Base-by-base conservation (phyloP, 352 stramenopile species). In the Globisporangium orthogonon region DNA sequence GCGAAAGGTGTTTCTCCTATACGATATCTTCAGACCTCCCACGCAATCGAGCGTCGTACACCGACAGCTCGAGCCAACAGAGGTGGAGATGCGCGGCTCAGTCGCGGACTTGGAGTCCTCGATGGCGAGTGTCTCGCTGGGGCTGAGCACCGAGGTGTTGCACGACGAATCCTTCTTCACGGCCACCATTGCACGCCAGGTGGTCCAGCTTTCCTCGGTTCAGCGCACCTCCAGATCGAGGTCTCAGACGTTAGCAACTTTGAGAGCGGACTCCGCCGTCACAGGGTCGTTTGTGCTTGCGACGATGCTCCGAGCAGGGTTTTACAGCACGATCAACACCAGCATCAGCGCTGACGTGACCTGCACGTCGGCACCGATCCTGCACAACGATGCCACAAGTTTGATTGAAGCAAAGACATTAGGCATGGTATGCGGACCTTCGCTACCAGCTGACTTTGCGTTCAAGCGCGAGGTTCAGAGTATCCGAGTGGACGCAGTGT, bases 1-100 rank as follows among this genome's bases (percentile, higher is more conserved):
- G 17, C 45, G 30, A 6, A 17, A 29, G 18, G 30, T 64, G n/a
- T n/a, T 41, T 23, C 35, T 64, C 14, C 17, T 54, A 18, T 56
- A 56, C 31, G 52, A 64, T 13, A 50, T 33, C 37, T 46, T 56
- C 31, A 49, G 18, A 6, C 15, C 2, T 9, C 45, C 51, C 28
- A 29, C n/a, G 10, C 31, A 52, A 5, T 23, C 52, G 15, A 52
- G 31, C 9, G 58, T 60, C 37, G 33, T 64, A 7, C 39, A 54
- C 41, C 46, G 45, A 17, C 52, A 64, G 39, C 9, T 35, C 6
- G 29, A 7, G 3, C n/a, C 6, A 3, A 51, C 52, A 11, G 40
- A 50, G n/a, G 29, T 64, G n/a, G 52, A 54, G 29, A 56, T 60
- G 58, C 58, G 58, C 9, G 46, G 52, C 37, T 46, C 51, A 4